Conservation (phyloP, 164 flowering plant genomes). For the Liquidambar formosana region DNA sequence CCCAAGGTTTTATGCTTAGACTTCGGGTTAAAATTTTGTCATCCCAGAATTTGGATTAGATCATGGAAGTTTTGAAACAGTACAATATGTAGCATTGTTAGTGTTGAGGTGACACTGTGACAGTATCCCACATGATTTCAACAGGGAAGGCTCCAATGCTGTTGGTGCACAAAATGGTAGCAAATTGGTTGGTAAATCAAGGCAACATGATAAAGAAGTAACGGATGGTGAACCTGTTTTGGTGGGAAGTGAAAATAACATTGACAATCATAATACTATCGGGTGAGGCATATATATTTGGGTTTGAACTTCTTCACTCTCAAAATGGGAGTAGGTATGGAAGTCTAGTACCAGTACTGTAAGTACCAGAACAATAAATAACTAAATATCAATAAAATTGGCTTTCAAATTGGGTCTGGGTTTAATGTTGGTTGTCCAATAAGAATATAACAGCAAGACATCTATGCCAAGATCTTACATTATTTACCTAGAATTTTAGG, state of each 20-base stretch:
- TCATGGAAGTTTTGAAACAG: neutral
- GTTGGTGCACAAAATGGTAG: conserved; percentile 22
- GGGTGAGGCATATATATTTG: conserved; percentile 11
- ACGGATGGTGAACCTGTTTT: conserved; percentile 20
- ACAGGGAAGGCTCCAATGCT: conserved; percentile 23
- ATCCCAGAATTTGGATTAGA: neutral
- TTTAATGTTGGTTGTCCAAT: neutral
- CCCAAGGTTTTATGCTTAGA: neutral
- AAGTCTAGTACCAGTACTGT: neutral
- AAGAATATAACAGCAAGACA: neutral
- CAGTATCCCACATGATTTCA: conserved; percentile 1
- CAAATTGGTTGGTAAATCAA: conserved; percentile 20
- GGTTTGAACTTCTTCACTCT: neutral
- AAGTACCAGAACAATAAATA: no score
- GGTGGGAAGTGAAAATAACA: conserved; percentile 20
- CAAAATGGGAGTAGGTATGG: neutral
- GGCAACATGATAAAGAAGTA: conserved; percentile 11
- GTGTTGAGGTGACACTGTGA: neutral
- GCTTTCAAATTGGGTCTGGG: neutral
- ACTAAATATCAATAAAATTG: neutral
- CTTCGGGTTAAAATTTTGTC: neutral
- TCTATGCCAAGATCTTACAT: neutral
- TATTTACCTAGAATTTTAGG: neutral
- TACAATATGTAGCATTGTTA: neutral
- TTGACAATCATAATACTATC: conserved; percentile 6